These are phyloP conservation scores for Suillus subalutaceus DNA, from an alignment of 768 basidiomycete species.

Conservation along the genomic window DNA sequence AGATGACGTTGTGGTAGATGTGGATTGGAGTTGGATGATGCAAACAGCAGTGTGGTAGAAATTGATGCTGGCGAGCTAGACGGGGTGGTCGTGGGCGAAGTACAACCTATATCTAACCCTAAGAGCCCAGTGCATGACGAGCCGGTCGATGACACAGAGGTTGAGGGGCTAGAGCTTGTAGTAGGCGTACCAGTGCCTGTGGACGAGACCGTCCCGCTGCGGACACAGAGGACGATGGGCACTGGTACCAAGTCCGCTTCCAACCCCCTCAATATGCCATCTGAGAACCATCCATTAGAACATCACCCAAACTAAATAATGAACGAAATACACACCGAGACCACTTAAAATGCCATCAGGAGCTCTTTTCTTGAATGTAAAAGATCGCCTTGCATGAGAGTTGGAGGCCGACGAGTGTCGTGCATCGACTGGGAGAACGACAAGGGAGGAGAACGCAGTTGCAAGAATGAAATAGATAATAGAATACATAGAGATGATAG, in stretches of 20 bases:
- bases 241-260: constrained; percentile 3
- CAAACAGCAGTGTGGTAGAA: neutral
- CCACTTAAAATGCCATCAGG: constrained; percentile 13
- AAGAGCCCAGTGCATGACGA: constrained; percentile 14
- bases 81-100: neutral
- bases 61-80: neutral
- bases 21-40: constrained; percentile 1
- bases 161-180: constrained; percentile 1
- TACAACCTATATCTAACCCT: constrained; percentile 14
- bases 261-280: constrained; percentile 1
- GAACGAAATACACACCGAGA: constrained; percentile 22
- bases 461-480: constrained; percentile 29
- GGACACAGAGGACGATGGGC: constrained; percentile 19
- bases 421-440: constrained; percentile 33
- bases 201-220: constrained; percentile 10
- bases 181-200: neutral
- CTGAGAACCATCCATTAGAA: neutral
- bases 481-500: constrained; percentile 32
- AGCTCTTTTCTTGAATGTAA: constrained; percentile 27
- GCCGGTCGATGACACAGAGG: neutral
- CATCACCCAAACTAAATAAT: constrained; percentile 2
- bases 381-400: constrained; percentile 39
- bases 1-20: constrained; percentile 12
- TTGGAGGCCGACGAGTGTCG: constrained; percentile 42
- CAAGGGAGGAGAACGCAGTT: constrained; percentile 25